Base-by-base conservation (phyloP, 768 basidiomycete species). In the Amanita rubescens region DNA sequence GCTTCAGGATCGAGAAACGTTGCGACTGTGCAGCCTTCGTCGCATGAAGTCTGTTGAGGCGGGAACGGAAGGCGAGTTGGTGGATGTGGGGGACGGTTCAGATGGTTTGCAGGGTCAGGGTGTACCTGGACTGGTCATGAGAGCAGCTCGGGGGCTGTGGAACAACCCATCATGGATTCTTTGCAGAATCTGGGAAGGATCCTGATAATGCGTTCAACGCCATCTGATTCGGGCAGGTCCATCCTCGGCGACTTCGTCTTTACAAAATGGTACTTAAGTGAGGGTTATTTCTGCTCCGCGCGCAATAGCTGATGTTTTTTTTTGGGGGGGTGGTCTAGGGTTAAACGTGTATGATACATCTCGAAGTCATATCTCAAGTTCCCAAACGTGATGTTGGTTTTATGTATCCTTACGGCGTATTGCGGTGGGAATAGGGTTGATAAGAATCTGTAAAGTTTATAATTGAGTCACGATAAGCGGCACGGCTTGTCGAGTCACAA, bases 91-190 rank as follows among this genome's bases (percentile, higher is more conserved):
- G 20, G 8, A 38, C 22, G 41, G 32, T n/a, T 42, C 51, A 17
- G 51, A 53, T 45, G n/a, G 25, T 17, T 27, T 53, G 32, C 51
- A 44, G 15, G 43, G 34, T 12, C 52, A 53, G 9, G 33, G 32
- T 25, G 52, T 53, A 9, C n/a, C n/a, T n/a, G n/a, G n/a, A n/a
- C n/a, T n/a, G 34, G 42, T 45, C 51, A 53, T 15, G 43, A 44
- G 11, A 34, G 35, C 27, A 38, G 14, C n/a, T 3, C 52, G 19
- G 33, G 52, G 0, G 24, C 12, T 35, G 43, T 53, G 14, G 52
- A 53, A 12, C 43, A 53, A 19, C 52, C 52, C 3, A 53, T 46
- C 22, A 53, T 53, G 52, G 52, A 46, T 38, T 53, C 52, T 8
- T 38, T 53, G 41, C 52, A 53, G 52, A 24, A 25, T 46, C 43